Base-by-base conservation (phyloP, 352 stramenopile genomes). In the Phytophthora podocarpi region DNA sequence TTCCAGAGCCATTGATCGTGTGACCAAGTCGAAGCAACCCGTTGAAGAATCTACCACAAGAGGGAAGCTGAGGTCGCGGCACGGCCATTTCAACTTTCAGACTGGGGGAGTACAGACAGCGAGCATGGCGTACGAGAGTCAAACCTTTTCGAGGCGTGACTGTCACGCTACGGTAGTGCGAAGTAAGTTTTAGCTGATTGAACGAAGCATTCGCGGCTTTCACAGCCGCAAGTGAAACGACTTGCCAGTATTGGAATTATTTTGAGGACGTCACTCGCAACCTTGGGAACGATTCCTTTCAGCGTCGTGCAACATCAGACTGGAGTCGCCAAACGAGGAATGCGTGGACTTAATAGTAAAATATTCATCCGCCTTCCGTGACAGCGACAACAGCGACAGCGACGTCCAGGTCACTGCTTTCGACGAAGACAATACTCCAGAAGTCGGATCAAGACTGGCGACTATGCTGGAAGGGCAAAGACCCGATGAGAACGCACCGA, bases 1-100 rank as follows among this genome's bases (percentile, higher is more conserved):
- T 93, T 57, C 85, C 85, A 5, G 85, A 93, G 59, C 62, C 76
- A 6, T 40, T 61, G 5, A 42, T 82, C 41, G 83, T 90, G 24
- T 90, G 51, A 85, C 12, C 16, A 16, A 42, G 37, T 12, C 32
- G 23, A 40, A 47, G 7, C 6, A 39, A 10, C 12, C 15, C 31
- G 27, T 23, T 21, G 30, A 21, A 31, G 12, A 41, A 12, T 36
- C 41, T 39, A 13, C 32, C 27, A 18, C 20, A n/a, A 36, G 26
- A 26, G 31, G 13, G n/a, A 20, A 3, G 3, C n/a, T 16, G n/a
- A 41, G 31, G 41, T 12, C 27, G 10, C 35, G 27, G 39, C n/a
- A 43, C 11, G 5, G 24, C 24, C 24, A 47, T 40, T 28, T n/a
- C 7, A 21, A 16, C 35, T 45, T 54, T 45, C 20, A 49, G 39